Evolutionary conservation across 331 rosid species (phyloP).

Genomic region (Cydonia oblonga): DNA sequence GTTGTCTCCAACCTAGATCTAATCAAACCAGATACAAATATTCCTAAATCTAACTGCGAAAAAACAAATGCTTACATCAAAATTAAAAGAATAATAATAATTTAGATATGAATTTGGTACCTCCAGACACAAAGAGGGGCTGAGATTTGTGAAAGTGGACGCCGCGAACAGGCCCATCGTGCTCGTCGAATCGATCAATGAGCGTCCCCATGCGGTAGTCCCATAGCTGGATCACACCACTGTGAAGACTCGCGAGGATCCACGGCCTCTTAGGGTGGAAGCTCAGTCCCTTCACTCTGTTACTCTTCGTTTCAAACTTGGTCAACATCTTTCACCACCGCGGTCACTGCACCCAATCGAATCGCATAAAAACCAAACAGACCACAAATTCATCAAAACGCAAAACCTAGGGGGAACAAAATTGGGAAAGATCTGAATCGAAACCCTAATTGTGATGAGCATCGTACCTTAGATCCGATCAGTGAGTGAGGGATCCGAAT

Average conservation of each 20-base stretch:
- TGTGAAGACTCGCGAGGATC: conserved; percentile 95
- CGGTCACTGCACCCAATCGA: conserved; percentile 22
- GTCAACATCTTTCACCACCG: conserved; percentile 60
- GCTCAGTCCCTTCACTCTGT: conserved; percentile 87
- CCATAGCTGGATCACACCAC: conserved; percentile 95
- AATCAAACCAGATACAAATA: neutral
- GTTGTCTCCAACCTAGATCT: neutral
- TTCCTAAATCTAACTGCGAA: neutral
- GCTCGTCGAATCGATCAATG: conserved; percentile 85
- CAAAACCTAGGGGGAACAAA: neutral
- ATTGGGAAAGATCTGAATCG: conserved; percentile 7
- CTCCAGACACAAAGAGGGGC: conserved; percentile 91
- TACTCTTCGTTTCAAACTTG: conserved; percentile 91
- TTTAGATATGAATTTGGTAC: conserved; percentile 13
- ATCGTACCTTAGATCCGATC: conserved; percentile 67
- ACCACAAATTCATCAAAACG: neutral
- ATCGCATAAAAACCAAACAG: conserved; percentile 2
- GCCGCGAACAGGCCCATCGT: conserved; percentile 95
- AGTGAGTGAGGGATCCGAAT: conserved; percentile 16
- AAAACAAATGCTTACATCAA: conserved; percentile 1
- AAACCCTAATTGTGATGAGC: neutral
- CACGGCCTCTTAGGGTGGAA: conserved; percentile 86
- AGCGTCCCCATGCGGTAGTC: conserved; percentile 96
- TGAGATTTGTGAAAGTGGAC: conserved; percentile 86
- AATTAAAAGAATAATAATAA: neutral